Evolutionary conservation across 148 eudicot species (phyloP).

Genomic region (Nepenthes gracilis): DNA sequence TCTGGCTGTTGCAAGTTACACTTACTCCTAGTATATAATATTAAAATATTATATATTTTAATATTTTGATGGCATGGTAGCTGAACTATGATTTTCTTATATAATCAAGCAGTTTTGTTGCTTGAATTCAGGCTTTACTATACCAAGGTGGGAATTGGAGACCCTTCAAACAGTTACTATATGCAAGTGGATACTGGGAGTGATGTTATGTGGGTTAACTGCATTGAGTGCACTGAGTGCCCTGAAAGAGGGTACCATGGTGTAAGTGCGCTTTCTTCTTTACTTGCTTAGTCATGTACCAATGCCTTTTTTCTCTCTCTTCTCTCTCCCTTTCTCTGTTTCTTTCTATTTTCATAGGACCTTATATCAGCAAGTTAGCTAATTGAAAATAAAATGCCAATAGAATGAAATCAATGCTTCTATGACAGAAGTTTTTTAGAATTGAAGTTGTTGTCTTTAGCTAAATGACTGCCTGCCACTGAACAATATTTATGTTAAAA

Average conservation of each 20-base stretch:
- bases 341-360: no score
- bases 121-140: conserved; percentile 62
- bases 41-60: no score
- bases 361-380: conserved; percentile 1
- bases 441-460: no score
- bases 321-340: no score
- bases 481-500: no score
- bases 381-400: no score
- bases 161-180: conserved; percentile 74
- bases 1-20: no score
- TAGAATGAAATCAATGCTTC: no score
- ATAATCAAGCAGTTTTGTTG: background rate
- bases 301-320: conserved; percentile 2
- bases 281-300: background rate
- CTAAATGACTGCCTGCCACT: no score
- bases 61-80: no score
- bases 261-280: conserved; percentile 29
- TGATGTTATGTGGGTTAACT: conserved; percentile 92
- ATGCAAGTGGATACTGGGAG: conserved; percentile 98
- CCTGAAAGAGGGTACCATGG: conserved; percentile 81
- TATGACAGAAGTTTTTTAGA: no score
- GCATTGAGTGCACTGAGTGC: conserved; percentile 77
- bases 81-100: background rate
- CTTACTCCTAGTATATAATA: no score
- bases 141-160: conserved; percentile 84